These are phyloP conservation scores for Metarhizium robertsii DNA, from an alignment of 2,329 filamentous ascomycete genomes.

Conservation along the genomic window DNA sequence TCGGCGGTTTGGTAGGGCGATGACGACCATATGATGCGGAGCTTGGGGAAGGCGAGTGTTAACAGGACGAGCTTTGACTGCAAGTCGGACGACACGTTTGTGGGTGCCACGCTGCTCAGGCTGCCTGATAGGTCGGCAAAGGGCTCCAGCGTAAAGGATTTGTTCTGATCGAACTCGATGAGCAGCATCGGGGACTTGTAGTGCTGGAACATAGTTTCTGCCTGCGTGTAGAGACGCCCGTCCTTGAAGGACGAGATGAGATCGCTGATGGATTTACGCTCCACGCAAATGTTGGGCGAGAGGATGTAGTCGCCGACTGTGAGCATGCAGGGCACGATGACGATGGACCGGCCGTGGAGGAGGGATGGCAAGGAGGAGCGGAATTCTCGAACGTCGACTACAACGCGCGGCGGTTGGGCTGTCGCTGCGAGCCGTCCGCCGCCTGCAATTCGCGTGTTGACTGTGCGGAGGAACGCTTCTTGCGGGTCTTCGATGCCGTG, in stretches of 20 bases:
- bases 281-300: constrained; percentile 82
- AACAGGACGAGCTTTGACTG: constrained; percentile 89
- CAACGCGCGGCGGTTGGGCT: constrained; percentile 76
- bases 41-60: constrained; percentile 79
- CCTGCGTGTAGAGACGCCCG: constrained; percentile 84
- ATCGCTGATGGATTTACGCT: constrained; percentile 89
- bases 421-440: constrained; percentile 79
- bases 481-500: constrained; percentile 69
- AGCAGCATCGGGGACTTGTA: constrained; percentile 86
- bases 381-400: constrained; percentile 95
- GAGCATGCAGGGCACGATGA: constrained; percentile 87
- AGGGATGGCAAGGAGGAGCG: constrained; percentile 85
- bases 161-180: constrained; percentile 97
- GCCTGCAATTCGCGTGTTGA: constrained; percentile 94
- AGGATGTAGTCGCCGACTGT: constrained; percentile 96
- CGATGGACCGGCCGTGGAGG: constrained; percentile 78
- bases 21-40: constrained; percentile 89
- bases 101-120: constrained; percentile 52
- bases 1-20: constrained; percentile 94
- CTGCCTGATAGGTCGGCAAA: constrained; percentile 59
- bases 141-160: constrained; percentile 88
- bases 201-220: constrained; percentile 87
- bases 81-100: constrained; percentile 56
- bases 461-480: constrained; percentile 83
- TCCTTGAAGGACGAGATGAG: constrained; percentile 87